Conservation (phyloP, 805 yeast genomes). For the Pichia gijzeniarum region DNA sequence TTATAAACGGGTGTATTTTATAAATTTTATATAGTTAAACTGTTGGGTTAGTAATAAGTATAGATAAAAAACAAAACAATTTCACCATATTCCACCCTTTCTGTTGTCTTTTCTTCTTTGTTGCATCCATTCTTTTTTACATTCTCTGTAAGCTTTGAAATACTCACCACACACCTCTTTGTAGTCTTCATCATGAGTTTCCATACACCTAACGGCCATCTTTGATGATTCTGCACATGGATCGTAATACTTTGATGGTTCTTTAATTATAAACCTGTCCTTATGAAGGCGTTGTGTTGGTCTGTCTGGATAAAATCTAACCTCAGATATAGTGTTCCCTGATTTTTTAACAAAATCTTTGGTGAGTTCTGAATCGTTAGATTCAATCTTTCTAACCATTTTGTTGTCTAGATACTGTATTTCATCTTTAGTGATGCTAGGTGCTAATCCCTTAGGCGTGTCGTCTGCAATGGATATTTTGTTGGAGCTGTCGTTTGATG, state of each 20-base stretch:
- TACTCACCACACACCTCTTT: slow-evolving; percentile 65
- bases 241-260: slow-evolving; percentile 78
- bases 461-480: background rate
- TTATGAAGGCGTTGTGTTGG: slow-evolving; percentile 71
- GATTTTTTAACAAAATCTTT: slow-evolving; percentile 40
- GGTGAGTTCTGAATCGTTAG: slow-evolving; percentile 29
- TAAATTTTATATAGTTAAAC: background rate
- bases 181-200: slow-evolving; percentile 66
- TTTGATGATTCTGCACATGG: slow-evolving; percentile 88
- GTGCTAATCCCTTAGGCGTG: slow-evolving; percentile 4
- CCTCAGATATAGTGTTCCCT: slow-evolving; percentile 40
- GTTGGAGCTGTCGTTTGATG: background rate
- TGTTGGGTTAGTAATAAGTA: too few species aligned
- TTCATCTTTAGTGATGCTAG: slow-evolving; percentile 15
- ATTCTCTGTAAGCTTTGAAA: slow-evolving; percentile 89
- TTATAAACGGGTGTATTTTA: too few species aligned
- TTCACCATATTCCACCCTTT: slow-evolving; percentile 30
- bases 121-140: slow-evolving; percentile 68
- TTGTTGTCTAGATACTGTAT: slow-evolving; percentile 22
- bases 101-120: slow-evolving; percentile 25
- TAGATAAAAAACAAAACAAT: too few species aligned
- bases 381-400: slow-evolving; percentile 19
- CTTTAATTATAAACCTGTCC: slow-evolving; percentile 64
- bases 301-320: slow-evolving; percentile 78
- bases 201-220: slow-evolving; percentile 82